Percentiles rank a stretch among this genome's conserved stretches.
Evolutionary conservation across 805 yeast genomes (phyloP).

Genomic region (Babjeviella inositovora): DNA sequence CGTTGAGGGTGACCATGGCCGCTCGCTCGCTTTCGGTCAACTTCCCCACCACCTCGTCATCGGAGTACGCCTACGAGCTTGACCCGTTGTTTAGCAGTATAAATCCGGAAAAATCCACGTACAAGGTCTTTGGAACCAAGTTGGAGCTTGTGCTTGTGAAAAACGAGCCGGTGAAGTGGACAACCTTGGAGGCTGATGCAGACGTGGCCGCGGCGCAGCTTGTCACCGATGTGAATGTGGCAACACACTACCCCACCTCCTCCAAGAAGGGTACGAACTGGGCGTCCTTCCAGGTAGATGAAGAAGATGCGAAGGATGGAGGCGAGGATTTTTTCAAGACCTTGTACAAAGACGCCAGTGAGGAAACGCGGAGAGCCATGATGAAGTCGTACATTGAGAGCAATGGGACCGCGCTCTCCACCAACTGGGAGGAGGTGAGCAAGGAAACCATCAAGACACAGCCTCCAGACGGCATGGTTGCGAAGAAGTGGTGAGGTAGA

Average conservation of each 20-base stretch:
- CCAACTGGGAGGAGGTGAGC: slow-evolving; percentile 84
- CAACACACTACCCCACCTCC: slow-evolving; percentile 38
- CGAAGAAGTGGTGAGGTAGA: slow-evolving; percentile 31
- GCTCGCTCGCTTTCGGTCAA: slow-evolving; percentile 17
- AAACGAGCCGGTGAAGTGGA: slow-evolving; percentile 31
- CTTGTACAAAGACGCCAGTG: slow-evolving; percentile 67
- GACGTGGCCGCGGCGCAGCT: slow-evolving; percentile 6
- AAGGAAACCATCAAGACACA: slow-evolving; percentile 43
- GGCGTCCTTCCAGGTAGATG: slow-evolving; percentile 40
- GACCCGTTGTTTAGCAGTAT: slow-evolving; percentile 39
- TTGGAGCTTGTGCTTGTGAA: slow-evolving; percentile 55
- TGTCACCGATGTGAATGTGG: slow-evolving; percentile 2
- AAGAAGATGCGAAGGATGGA: slow-evolving; percentile 24
- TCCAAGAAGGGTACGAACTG: slow-evolving; percentile 53
- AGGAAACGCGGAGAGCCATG: slow-evolving; percentile 86
- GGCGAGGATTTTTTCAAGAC: slow-evolving; percentile 60
- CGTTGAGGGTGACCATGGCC: slow-evolving; percentile 20
- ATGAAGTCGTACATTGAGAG: slow-evolving; percentile 91
- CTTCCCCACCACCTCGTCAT: slow-evolving; percentile 31
- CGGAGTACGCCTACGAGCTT: slow-evolving; percentile 31
- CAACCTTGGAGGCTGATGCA: slow-evolving; percentile 20
- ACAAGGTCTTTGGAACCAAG: slow-evolving; percentile 51
- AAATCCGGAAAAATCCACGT: slow-evolving; percentile 22
- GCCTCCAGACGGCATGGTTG: slow-evolving; percentile 66
- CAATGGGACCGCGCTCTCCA: slow-evolving; percentile 84